These are phyloP conservation scores for Solanum tarijense DNA, from an alignment of 257 asterid genomes.

Conservation along the genomic window DNA sequence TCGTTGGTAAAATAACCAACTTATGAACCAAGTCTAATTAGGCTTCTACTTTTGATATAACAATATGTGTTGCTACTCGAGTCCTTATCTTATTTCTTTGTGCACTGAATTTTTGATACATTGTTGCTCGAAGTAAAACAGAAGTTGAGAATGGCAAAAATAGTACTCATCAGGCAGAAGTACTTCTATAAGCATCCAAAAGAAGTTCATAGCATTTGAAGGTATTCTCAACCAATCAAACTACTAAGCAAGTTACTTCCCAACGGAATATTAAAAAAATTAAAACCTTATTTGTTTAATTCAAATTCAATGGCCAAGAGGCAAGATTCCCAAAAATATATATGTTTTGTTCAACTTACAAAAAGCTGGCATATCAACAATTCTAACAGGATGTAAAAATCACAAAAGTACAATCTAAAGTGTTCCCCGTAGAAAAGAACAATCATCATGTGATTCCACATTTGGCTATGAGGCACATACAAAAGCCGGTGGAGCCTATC, in stretches of 20 bases:
- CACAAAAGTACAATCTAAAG: not conserved
- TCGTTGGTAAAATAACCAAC: too few relatives aligned
- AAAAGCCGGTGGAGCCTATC: not conserved
- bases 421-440: not conserved
- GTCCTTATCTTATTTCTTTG: not conserved
- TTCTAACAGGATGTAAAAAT: not conserved
- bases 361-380: not conserved
- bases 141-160: not conserved
- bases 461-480: not conserved
- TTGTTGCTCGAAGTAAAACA: not conserved
- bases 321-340: not conserved
- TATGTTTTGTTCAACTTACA: not conserved
- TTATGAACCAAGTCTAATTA: not conserved
- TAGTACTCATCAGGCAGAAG: not conserved
- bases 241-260: not conserved
- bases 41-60: not conserved
- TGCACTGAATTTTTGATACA: not conserved
- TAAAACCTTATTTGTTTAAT: not conserved
- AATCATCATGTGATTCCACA: not conserved
- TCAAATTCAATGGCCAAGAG: not conserved
- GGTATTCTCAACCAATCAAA: not conserved
- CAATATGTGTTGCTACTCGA: not conserved
- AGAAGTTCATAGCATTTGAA: not conserved
- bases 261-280: not conserved
- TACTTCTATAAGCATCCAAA: not conserved